Percentiles rank a stretch among this genome's conserved stretches.
Evolutionary conservation across 257 asterid genomes (phyloP).

Genomic region (Buddleja alternifolia): DNA sequence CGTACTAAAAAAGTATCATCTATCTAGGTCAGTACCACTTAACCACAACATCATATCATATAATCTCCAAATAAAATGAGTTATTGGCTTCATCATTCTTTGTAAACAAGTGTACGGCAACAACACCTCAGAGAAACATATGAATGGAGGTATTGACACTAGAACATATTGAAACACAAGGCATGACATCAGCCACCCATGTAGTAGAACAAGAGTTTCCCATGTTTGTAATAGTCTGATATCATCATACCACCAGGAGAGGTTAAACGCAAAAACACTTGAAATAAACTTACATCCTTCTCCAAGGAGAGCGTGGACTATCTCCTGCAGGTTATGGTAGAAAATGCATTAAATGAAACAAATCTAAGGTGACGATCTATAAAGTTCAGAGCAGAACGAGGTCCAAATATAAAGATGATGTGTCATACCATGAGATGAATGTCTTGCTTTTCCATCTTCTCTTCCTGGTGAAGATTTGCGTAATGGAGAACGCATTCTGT

Average conservation of each 20-base stretch:
- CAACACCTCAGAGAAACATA: too few relatives aligned
- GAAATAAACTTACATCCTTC: constrained; percentile 54
- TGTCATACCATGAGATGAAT: constrained; percentile 63
- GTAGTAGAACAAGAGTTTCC: constrained; percentile 21
- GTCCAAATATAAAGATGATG: constrained; percentile 23
- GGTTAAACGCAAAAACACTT: constrained; percentile 1
- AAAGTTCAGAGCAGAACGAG: constrained; percentile 14
- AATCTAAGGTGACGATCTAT: constrained; percentile 13
- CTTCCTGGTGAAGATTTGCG: constrained; percentile 59
- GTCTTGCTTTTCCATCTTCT: constrained; percentile 57
- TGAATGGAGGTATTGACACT: too few relatives aligned
- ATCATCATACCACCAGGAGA: constrained; percentile 12
- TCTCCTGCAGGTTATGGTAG: constrained; percentile 53
- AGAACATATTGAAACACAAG: neutral
- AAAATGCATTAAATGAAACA: constrained; percentile 26
- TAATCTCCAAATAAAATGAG: too few relatives aligned
- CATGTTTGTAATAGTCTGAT: neutral
- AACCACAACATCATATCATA: too few relatives aligned
- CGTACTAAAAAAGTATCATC: too few relatives aligned
- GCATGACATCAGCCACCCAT: constrained; percentile 11
- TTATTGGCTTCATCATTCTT: too few relatives aligned
- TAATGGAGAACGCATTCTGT: constrained; percentile 73
- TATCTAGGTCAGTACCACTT: too few relatives aligned
- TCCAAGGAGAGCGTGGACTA: constrained; percentile 54
- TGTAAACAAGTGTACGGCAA: too few relatives aligned